These are phyloP conservation scores for Xylaria sp. DNA, from an alignment of 2,329 filamentous ascomycete genomes.

Conservation along the genomic window DNA sequence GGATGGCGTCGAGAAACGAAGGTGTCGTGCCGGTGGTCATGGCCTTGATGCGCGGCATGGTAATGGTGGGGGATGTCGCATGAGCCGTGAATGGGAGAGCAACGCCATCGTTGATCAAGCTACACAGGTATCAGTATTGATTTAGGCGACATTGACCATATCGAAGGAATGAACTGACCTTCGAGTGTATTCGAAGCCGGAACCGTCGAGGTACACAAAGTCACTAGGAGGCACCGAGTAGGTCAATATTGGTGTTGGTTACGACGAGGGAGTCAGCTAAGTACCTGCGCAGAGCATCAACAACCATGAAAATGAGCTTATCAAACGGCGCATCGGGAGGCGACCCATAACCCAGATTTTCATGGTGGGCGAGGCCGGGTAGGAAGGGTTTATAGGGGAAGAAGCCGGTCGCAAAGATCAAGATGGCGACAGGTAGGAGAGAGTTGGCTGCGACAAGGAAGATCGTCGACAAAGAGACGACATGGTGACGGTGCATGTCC, in stretches of 20 bases:
- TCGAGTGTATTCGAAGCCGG: conserved; percentile 89
- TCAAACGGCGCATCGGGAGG: conserved; percentile 80
- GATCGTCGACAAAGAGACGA: conserved; percentile 47
- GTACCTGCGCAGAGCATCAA: conserved; percentile 91
- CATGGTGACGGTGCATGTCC: conserved; percentile 48
- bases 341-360: conserved; percentile 63
- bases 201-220: conserved; percentile 85
- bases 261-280: conserved; percentile 20
- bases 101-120: conserved; percentile 82
- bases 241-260: conserved; percentile 27
- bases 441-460: conserved; percentile 76
- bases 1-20: conserved; percentile 94
- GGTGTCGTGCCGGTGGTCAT: conserved; percentile 98
- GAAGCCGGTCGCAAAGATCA: conserved; percentile 88
- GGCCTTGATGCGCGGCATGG: conserved; percentile 97
- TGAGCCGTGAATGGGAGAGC: conserved; percentile 95
- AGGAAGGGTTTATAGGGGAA: conserved; percentile 98
- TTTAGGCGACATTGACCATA: neutral
- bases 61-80: conserved; percentile 96
- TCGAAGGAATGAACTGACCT: conserved; percentile 63
- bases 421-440: conserved; percentile 77
- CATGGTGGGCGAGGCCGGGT: conserved; percentile 80
- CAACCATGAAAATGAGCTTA: conserved; percentile 95
- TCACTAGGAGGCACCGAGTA: conserved; percentile 66
- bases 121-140: conserved; percentile 50